A percentile compares a stretch with the other conserved stretches of the same genome.
Conservation (phyloP, 257 asterid species). For the Marsdenia floribunda region DNA sequence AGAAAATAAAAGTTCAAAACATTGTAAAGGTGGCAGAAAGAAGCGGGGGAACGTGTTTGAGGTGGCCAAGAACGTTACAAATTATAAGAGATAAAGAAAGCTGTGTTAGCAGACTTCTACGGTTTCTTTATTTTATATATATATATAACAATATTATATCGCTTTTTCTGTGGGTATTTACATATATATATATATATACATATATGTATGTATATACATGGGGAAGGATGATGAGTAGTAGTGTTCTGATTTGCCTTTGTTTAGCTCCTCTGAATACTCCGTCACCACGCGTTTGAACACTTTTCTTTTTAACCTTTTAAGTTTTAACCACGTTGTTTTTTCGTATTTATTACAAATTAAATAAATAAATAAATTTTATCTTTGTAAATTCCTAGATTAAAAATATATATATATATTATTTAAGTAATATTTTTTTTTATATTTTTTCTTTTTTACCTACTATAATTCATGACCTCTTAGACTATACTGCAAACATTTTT, state of each 20-base stretch:
- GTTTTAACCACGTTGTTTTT: too few relatives aligned
- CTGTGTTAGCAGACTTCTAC: background rate
- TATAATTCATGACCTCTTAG: too few relatives aligned
- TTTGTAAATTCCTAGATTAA: too few relatives aligned
- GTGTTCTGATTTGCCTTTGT: background rate
- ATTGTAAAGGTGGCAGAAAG: constrained; percentile 15
- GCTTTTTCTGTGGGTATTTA: background rate
- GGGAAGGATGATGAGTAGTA: background rate
- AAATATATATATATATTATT: too few relatives aligned
- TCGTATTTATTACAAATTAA: too few relatives aligned
- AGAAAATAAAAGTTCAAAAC: background rate
- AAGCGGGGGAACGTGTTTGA: constrained; percentile 20
- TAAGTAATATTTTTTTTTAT: too few relatives aligned
- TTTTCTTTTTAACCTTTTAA: background rate
- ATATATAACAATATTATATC: background rate
- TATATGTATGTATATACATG: background rate
- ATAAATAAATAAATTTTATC: too few relatives aligned
- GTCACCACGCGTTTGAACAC: constrained; percentile 7
- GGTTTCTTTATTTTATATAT: background rate
- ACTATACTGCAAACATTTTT: too few relatives aligned
- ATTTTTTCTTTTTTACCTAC: too few relatives aligned
- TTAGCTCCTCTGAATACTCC: background rate
- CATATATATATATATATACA: background rate
- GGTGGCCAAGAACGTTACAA: constrained; percentile 13
- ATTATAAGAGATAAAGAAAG: background rate